phyloP scores from a whole-genome alignment of 1,284 basidiomycete genomes.

The Vanrija humicola region DNA sequence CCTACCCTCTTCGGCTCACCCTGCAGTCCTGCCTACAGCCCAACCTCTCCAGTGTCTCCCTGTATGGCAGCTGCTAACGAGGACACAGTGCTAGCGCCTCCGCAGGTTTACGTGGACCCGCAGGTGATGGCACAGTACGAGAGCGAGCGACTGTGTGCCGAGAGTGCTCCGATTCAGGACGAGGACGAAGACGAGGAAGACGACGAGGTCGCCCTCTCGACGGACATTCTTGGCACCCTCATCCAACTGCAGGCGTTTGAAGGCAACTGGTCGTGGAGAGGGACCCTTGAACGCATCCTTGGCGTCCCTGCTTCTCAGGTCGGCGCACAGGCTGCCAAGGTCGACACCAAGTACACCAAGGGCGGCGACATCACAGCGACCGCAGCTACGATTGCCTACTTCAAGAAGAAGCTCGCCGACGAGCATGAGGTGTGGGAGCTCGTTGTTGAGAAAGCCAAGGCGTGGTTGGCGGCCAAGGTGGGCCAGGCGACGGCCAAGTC shows the following conservation, averaged over 20 bases:
- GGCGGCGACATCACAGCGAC: constrained; percentile 6
- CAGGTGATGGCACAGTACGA: too few species aligned
- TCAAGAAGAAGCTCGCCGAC: constrained; percentile 3
- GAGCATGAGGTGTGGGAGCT: constrained; percentile 16
- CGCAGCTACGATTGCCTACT: constrained; percentile 7
- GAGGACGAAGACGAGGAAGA: too few species aligned
- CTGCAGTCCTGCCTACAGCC: too few species aligned
- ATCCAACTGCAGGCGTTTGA: constrained; percentile 7
- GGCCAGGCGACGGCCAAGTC: constrained; percentile 3
- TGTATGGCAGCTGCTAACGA: too few species aligned
- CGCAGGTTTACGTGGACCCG: too few species aligned
- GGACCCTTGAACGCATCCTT: not conserved
- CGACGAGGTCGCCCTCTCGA: too few species aligned
- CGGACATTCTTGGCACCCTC: not conserved
- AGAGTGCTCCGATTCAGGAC: too few species aligned
- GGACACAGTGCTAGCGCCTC: too few species aligned
- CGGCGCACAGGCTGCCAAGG: not conserved
- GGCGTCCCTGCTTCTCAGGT: not conserved
- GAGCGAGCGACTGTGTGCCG: too few species aligned
- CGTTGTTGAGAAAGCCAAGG: constrained; percentile 17
- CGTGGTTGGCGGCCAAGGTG: constrained; percentile 5
- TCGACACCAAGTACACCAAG: too few species aligned
- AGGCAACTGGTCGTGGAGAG: constrained; percentile 15
- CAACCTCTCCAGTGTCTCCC: too few species aligned
- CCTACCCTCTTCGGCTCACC: too few species aligned